Evolutionary conservation across 1,284 basidiomycete genomes (phyloP), one percentile per base, ranked within the genome.

Genomic region (Marasmius sp.): DNA sequence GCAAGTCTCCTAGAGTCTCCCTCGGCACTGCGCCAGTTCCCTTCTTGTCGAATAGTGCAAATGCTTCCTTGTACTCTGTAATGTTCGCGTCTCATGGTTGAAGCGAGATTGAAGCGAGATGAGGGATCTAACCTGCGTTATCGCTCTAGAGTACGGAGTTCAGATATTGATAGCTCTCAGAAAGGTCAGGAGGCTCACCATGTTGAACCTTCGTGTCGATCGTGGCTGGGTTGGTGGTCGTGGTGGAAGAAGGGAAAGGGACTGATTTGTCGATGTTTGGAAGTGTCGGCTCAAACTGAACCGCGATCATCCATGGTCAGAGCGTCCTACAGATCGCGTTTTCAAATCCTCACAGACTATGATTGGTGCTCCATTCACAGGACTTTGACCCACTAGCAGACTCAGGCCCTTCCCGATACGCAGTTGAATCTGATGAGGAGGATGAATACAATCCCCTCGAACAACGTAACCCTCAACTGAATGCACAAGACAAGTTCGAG

Each of bases 41-140:
- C 70, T 91, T 90, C 82, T 99, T 99, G 82, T 99, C 97, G 74
- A 98, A 98, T 33, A 99, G 89, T 38, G 95, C 95, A 72, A 98
- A 98, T 6, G 96, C 96, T 77, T 98, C 95, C 71, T 94, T 94
- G 84, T 95, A 95, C 78, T 96, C 94, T 92, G 79, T 38, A 57
- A 41, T 55, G 33, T 27, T 34, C 33, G 36, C 39, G 39, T 43
- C 58, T 49, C 14, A 58, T 54, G 49, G 53, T 51, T n/a, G n/a
- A 33, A 47, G 11, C 12, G 57, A 57, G 54, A 59, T 37, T 39
- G 48, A 14, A 57, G 54, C 48, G 52, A 54, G 33, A 49, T 27
- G 54, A 22, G 56, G 54, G 12, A 18, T 59, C 71, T 62, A 49
- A 85, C 85, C 85, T 77, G 86, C 84, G 79, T 87, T 87, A 69